Base-by-base conservation (phyloP, 306 rosid species). In the Sechiopsis laciniata region DNA sequence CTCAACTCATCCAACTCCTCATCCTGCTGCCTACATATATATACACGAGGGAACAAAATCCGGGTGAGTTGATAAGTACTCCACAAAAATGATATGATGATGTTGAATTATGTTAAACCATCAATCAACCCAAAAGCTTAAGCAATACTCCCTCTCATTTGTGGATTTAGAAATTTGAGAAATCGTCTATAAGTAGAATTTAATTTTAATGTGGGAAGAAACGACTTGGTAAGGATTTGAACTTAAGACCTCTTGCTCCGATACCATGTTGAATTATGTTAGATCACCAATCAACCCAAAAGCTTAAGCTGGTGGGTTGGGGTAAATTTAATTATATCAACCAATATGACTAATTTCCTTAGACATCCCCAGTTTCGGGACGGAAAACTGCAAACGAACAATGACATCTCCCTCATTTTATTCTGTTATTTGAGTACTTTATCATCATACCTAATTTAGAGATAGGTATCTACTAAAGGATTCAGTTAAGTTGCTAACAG, bases 1-100 rank as follows among this genome's bases (percentile, higher is more conserved):
- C 93, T 95, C 78, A 95, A 89, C 83, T 91, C 93, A 24, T 95
- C 97, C 86, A 95, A 89, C 76, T 95, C 97, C 81, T 95, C 96
- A 75, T 95, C 99, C 63, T 95, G 99, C 77, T 70, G 87, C 88
- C 99, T 95, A 75, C 10, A 73, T 77, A 73, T 77, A 75, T 68
- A 75, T 69, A 46, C 24, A 65, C 62, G 20, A 72, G 70, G 61
- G 67, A 15, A 77, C 58, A 69, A 71, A 82, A 82, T 82, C 22
- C 76, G 65, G 77, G 58, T 62, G 52, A 75, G n/a, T 37, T 14
- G 24, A 51, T 22, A 50, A 21, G 40, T 22, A 48, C 22, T 24
- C 58, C 22, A 21, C 21, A 21, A 9, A 13, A 69, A 12, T 42
- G 35, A 45, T 32, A 32, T 1, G 37, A 32, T 32, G 37, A 32